Evolutionary conservation across 2,329 filamentous ascomycete genomes (phyloP), one percentile per base, ranked within the genome.

Genomic region (Metarhizium robertsii): DNA sequence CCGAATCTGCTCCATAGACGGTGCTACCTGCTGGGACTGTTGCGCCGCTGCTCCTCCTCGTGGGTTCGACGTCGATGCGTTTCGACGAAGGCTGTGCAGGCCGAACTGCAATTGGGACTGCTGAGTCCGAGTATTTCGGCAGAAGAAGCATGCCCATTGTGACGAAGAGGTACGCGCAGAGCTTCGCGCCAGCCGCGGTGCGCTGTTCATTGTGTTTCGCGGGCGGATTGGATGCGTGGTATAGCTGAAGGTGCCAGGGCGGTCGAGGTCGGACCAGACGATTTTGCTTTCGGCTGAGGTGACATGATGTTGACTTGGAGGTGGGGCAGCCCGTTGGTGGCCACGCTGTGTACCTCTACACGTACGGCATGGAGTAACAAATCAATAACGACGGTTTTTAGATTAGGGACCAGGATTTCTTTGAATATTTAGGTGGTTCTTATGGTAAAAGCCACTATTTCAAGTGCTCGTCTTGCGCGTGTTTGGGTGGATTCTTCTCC

Each of bases 1-100:
- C 32, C 79, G 79, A 68, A 88, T 72, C 61, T 83, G 75, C 47
- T 85, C 83, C 83, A 90, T 88, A 4, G 69, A 65, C 18, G 69
- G 65, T 49, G 65, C 57, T 50, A 59, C 62, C 54, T 62, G 65
- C 51, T 65, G 67, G 50, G 61, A 65, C 55, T 55, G 67, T 51
- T 57, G 60, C 57, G 61, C 62, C 29, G 58, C 59, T 57, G 61
- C 62, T 32, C 58, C 59, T 45, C 55, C 59, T 36, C 61, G 65
- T 18, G 60, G 59, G 46, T 60, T 57, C 43, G 67, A 65, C 54
- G 62, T 68, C 42, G 71, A 70, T 47, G 65, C 62, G 49, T 65
- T 66, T 53, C 71, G 67, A 51, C 64, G 60, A 49, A 67, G 60
- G 58, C 53, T 62, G 38, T 63, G 52, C 34, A 64, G 30, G 32